These are phyloP conservation scores for Psilocybe subaeruginosa DNA, from an alignment of 768 basidiomycete genomes.

Conservation along the genomic window DNA sequence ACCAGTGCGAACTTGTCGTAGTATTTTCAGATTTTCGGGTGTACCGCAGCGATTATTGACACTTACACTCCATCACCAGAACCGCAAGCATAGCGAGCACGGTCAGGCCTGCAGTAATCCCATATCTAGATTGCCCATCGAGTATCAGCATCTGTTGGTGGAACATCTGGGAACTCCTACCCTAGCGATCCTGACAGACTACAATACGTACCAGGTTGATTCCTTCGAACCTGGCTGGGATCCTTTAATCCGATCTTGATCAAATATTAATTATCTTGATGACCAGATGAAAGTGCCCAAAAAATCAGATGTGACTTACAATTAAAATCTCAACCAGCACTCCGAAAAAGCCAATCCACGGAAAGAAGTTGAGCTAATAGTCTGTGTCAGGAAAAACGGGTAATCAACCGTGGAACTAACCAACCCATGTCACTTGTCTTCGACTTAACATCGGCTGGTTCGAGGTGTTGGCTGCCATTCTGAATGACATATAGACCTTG, in stretches of 20 bases:
- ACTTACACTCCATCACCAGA: slow-evolving; percentile 15
- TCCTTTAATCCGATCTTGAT: slow-evolving; percentile 2
- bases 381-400: neutral
- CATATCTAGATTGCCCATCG: neutral
- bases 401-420: neutral
- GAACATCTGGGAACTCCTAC: slow-evolving; percentile 1
- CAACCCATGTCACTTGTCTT: neutral
- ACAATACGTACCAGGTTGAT: slow-evolving; percentile 2
- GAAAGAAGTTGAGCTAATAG: slow-evolving; percentile 6
- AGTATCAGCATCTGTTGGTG: neutral
- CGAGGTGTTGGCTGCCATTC: neutral
- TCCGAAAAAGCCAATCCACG: neutral
- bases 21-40: neutral
- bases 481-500: slow-evolving; percentile 7
- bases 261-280: too few species aligned
- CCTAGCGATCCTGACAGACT: neutral
- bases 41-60: neutral
- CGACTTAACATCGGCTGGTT: neutral
- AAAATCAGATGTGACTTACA: neutral
- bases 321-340: slow-evolving; percentile 11
- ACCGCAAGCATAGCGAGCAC: slow-evolving; percentile 12
- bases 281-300: too few species aligned
- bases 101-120: slow-evolving; percentile 7
- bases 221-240: neutral
- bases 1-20: neutral